Evolutionary conservation across 176 grass and related monocot species (phyloP).

Genomic region (Paspalum notatum): DNA sequence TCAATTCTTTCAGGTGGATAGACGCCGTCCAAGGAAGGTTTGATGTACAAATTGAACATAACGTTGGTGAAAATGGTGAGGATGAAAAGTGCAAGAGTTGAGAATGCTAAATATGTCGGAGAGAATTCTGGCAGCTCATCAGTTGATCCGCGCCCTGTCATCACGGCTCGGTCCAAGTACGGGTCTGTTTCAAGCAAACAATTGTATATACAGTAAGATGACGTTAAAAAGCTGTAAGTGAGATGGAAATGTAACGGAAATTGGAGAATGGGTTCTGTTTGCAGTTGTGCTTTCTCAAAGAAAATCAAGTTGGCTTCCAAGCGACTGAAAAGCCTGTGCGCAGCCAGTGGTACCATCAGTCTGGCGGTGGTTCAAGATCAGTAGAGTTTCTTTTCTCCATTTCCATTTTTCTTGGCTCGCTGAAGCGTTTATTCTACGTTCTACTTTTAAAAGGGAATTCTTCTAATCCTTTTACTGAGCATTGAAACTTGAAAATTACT

Average conservation of each 20-base stretch:
- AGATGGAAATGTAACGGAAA: constrained; percentile 5
- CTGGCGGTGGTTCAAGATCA: not conserved
- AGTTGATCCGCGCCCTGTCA: constrained; percentile 44
- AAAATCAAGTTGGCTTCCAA: not conserved
- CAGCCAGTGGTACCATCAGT: not conserved
- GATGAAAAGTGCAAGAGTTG: constrained; percentile 58
- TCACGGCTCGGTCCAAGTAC: constrained; percentile 68
- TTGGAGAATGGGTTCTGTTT: not conserved
- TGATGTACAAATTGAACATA: constrained; percentile 72
- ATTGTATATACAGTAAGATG: not conserved
- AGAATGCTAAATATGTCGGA: constrained; percentile 62
- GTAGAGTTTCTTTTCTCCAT: not conserved
- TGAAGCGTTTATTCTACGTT: not conserved
- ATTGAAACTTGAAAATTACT: not conserved
- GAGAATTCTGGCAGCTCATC: constrained; percentile 76
- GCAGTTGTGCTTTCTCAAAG: not conserved
- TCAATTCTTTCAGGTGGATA: constrained; percentile 50
- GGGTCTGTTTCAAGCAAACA: constrained; percentile 50
- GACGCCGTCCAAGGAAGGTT: constrained; percentile 73
- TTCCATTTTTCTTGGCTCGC: not conserved
- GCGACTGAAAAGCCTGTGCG: not conserved
- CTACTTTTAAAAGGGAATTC: not conserved
- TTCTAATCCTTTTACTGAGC: not conserved
- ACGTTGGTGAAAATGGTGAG: constrained; percentile 88
- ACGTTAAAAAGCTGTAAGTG: not conserved